Base-by-base conservation (phyloP, 1,139 yeast species). In the Hyphopichia pseudoburtonii region DNA sequence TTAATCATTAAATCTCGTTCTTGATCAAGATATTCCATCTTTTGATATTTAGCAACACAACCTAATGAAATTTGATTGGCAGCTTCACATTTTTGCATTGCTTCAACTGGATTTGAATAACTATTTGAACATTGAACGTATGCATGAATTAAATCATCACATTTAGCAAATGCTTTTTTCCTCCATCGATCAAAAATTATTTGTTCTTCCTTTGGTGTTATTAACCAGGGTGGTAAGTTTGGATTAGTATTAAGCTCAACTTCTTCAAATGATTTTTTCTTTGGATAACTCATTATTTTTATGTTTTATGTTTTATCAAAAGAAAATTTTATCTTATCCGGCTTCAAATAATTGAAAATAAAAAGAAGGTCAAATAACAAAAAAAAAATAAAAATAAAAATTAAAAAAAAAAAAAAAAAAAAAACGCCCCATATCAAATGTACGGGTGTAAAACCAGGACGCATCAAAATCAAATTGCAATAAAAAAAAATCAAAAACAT, bases 171-270 rank as follows among this genome's bases (percentile, higher is more conserved):
- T 0, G 96, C 80, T 56, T 75, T 76, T 44, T 73, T 79, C 60
- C 88, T 85, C 80, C 94, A 82, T 51, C 88, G 76, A 49, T 80
- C 82, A 48, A 88, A 79, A 25, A 88, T 81, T 47, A 82, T 78
- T 61, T 83, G 83, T 56, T 89, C 97, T 56, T 89, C 97, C 48
- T 76, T 76, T 3, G 96, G 96, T 0, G 94, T 80, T 29, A 89
- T 69, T 50, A 87, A 77, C 97, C 97, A 89, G 11, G 80, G 69
- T 1, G 96, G 96, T 30, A 86, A 61, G 46, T 62, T 64, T 21
- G 76, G 76, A 48, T 71, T 68, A 9, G 71, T 59, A 31, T 70
- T 74, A 33, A 71, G 59, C 27, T 67, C 71, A 6, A 67, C 61
- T 32, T 64, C 72, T 27, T 64, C 70, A 45, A 54, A 67, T 15